Evolutionary conservation across 768 basidiomycete genomes (phyloP), one percentile per base, ranked within the genome.

Genomic region (Sporobolomyces phaffii): DNA sequence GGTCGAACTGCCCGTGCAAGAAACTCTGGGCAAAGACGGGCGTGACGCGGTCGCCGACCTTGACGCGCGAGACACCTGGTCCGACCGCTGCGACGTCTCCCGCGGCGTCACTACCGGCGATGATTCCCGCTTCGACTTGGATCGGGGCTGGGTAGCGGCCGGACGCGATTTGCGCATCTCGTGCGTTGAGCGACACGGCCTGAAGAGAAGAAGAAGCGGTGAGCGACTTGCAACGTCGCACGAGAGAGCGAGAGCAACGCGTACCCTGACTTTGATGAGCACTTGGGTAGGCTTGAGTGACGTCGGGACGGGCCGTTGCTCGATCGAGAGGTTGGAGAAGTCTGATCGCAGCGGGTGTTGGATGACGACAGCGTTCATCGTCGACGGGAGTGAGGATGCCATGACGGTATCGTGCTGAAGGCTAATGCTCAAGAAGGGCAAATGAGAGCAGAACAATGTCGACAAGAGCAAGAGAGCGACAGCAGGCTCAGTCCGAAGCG

Each of bases 141-240:
- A 64, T 62, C 40, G 68, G 68, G n/a, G 68, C 68, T 1, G 68
- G 68, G 58, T 69, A 69, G 22, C 58, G 60, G 7, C 62, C 62
- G 33, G 22, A 28, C 1, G 73, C 75, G 41, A 78, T 77, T 56
- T 78, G 77, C 14, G 73, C 54, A 58, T 78, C 77, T 47, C 77
- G 48, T 7, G 77, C 76, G 61, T 77, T 77, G 24, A 78, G 60
- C 5, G 73, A 73, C 31, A 78, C 69, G n/a, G 65, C 73, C 31
- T 49, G 54, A 5, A 29, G 28, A 34, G 13, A 24, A 59, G 24
- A 24, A 3, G 38, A 24, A 22, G n/a, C 36, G 29, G 44, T 28
- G 54, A 18, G 31, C 8, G 29, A 31, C 20, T 52, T 14, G 31
- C 10, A 33, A 9, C 18, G 28, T 22, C 26, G 28, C 22, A 13